Conservation (phyloP, 352 stramenopile species). For the Ophiocytium majus region DNA sequence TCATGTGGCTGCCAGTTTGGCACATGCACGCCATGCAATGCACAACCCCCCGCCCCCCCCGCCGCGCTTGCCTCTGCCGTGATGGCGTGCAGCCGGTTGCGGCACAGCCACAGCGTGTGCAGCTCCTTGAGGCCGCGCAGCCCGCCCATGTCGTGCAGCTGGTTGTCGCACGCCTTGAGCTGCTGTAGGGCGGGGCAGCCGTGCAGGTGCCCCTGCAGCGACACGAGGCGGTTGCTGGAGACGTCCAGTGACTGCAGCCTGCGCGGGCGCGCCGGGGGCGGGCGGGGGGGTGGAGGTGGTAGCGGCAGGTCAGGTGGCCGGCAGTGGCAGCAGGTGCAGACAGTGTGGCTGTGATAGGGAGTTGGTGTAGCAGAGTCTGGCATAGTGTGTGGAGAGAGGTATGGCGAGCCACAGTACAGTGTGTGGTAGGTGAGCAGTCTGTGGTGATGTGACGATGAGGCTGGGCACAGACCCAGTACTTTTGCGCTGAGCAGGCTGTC, state of each 20-base stretch:
- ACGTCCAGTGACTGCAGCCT: not conserved
- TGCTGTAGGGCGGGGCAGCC: not conserved
- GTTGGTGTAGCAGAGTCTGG: not conserved
- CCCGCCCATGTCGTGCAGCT: not conserved
- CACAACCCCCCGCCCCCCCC: too few relatives aligned
- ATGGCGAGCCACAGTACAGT: too few relatives aligned
- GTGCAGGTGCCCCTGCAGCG: not conserved
- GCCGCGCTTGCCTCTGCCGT: not conserved
- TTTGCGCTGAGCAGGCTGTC: too few relatives aligned
- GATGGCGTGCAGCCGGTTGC: not conserved
- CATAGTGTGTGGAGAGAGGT: too few relatives aligned
- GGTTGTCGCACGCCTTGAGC: not conserved
- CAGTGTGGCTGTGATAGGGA: not conserved
- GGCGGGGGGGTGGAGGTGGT: not conserved
- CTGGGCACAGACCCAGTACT: too few relatives aligned
- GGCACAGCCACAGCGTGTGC: not conserved
- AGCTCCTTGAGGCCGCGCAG: not conserved
- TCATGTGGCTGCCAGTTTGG: too few relatives aligned
- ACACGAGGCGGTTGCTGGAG: not conserved
- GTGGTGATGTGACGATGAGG: too few relatives aligned
- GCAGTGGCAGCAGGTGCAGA: constrained; percentile 4
- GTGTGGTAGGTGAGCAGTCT: too few relatives aligned
- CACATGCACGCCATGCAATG: too few relatives aligned
- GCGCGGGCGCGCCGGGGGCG: constrained; percentile 60
- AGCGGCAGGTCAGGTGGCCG: not conserved